These are phyloP conservation scores for Ramaria sp. DNA, from an alignment of 768 basidiomycete genomes.

Conservation along the genomic window DNA sequence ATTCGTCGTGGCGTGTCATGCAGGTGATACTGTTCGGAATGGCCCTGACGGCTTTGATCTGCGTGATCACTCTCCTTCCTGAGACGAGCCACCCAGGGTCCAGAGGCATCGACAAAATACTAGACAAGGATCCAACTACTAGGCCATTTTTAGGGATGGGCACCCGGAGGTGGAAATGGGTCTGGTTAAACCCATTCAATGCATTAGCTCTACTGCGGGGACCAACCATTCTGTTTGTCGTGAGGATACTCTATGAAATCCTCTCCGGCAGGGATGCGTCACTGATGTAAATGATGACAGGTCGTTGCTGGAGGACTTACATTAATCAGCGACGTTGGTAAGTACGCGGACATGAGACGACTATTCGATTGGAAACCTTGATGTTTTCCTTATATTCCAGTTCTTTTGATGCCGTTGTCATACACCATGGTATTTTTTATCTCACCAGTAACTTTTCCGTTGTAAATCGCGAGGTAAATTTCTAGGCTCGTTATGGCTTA, in stretches of 20 bases:
- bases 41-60: slow-evolving; percentile 28
- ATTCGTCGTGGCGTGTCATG: slow-evolving; percentile 49
- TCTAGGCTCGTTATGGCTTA: slow-evolving; percentile 4
- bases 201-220: slow-evolving; percentile 22
- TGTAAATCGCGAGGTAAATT: neutral
- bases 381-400: slow-evolving; percentile 13
- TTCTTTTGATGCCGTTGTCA: slow-evolving; percentile 46
- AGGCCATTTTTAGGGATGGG: slow-evolving; percentile 6
- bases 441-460: neutral
- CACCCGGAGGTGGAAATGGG: slow-evolving; percentile 10
- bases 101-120: slow-evolving; percentile 38
- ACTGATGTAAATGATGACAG: neutral
- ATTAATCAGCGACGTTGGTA: neutral
- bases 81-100: slow-evolving; percentile 58
- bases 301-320: neutral
- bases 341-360: neutral
- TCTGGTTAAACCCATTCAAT: slow-evolving; percentile 49
- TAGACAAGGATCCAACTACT: neutral
- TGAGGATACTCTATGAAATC: neutral
- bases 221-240: slow-evolving; percentile 4
- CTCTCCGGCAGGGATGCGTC: neutral
- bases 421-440: slow-evolving; percentile 47
- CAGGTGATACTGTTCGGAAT: slow-evolving; percentile 35
- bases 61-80: slow-evolving; percentile 39
- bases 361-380: neutral